phyloP scores from a whole-genome alignment of 768 basidiomycete species.

The Mrakia hoshinonis region DNA sequence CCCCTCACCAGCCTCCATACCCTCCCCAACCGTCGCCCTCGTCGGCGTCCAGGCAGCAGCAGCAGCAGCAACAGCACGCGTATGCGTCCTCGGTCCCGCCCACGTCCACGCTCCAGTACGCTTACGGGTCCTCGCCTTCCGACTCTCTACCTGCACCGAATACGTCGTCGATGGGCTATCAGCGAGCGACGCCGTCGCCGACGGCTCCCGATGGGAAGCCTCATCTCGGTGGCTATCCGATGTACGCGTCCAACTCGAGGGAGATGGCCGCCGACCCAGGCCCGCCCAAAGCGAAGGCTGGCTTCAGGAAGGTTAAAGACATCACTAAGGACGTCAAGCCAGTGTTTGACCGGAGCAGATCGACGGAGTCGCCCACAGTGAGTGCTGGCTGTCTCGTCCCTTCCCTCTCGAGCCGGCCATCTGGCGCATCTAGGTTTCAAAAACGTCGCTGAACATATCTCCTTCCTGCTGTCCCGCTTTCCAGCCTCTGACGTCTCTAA shows the following conservation, averaged over 20 bases:
- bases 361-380: not conserved
- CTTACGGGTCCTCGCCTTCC: not conserved
- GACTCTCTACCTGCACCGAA: not conserved
- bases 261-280: not conserved
- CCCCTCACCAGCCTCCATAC: not conserved
- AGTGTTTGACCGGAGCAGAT: not conserved
- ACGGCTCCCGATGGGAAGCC: not conserved
- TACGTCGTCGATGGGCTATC: not conserved
- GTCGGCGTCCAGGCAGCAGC: not conserved
- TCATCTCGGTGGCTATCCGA: not conserved
- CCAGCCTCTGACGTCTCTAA: slow-evolving; percentile 55
- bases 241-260: slow-evolving; percentile 9
- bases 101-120: not conserved
- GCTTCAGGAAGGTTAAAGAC: slow-evolving; percentile 16
- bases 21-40: slow-evolving; percentile 4
- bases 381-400: not conserved
- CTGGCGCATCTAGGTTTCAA: no score
- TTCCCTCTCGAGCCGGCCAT: not conserved
- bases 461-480: not conserved
- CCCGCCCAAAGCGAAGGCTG: slow-evolving; percentile 8
- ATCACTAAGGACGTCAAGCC: not conserved
- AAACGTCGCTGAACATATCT: not conserved
- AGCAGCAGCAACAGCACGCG: not conserved
- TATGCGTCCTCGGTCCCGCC: not conserved
- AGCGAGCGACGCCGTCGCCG: not conserved